Base-by-base conservation (phyloP, 2,329 filamentous ascomycete species). In the Emergomyces pasteurianus region DNA sequence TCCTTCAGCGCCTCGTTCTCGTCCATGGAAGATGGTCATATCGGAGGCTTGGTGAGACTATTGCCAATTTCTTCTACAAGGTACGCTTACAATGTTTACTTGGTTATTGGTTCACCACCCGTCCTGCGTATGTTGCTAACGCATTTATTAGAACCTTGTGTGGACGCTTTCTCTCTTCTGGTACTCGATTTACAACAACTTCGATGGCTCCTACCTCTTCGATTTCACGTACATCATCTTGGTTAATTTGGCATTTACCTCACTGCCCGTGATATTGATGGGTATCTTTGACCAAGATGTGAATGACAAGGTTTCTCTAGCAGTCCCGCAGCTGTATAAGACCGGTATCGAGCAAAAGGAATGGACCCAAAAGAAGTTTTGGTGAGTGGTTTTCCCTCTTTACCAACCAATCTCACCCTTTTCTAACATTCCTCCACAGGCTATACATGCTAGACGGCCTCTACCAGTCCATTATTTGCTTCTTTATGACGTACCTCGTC, bases 31-130 rank as follows among this genome's bases (percentile, higher is more conserved):
- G 92, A 62, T 96, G 92, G 90, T 96, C 91, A n/a, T 99, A 99
- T 77, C 85, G 92, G 59, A 86, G 94, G 68, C 79, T 99, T 73
- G 90, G 88, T 36, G 94, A 99, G 78, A 89, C 87, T 54, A 96
- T 95, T 69, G 90, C 91, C 73, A 99, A 99, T 74, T 99, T 99
- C 81, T 99, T 99, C 80, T 99, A 97, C 84, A 99, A 99, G 79
- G 83, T 85, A 72, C 70, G 77, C 65, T 46, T 31, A 31, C 31
- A 31, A 12, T 46, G 50, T 21, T 28, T 58, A 10, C 42, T 40
- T 47, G 21, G 38, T 58, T n/a, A n/a, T 9, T 43, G 14, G 23
- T 53, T 28, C 36, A 54, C 50, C 21, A 10, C 9, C 26, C 21
- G 21, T n/a, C 12, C 52, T 21, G 23, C 21, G 16, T 26, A 50